phyloP scores from a whole-genome alignment of 2,329 filamentous ascomycete species.

The Raffaelea arxii region DNA sequence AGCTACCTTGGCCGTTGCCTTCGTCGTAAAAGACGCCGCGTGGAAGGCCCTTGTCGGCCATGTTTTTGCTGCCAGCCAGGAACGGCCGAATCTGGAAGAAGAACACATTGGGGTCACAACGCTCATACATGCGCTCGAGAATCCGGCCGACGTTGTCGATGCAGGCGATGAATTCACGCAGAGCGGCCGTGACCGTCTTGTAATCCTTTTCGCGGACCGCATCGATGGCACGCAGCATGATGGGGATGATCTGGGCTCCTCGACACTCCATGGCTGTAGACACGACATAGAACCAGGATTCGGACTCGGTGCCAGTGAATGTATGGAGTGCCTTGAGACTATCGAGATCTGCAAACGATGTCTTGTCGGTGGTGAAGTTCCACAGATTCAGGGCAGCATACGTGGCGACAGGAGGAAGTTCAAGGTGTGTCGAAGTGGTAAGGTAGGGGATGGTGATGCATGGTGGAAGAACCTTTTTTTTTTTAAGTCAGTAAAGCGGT shows the following conservation, averaged over 20 bases:
- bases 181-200: slow-evolving; percentile 33
- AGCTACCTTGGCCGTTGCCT: slow-evolving; percentile 54
- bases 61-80: slow-evolving; percentile 85
- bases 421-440: slow-evolving; percentile 59
- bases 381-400: slow-evolving; percentile 81
- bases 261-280: slow-evolving; percentile 84
- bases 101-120: slow-evolving; percentile 78
- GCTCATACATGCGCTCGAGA: slow-evolving; percentile 78
- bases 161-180: slow-evolving; percentile 55
- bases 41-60: slow-evolving; percentile 74
- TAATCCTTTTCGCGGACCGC: slow-evolving; percentile 55
- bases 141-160: slow-evolving; percentile 59
- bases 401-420: slow-evolving; percentile 80
- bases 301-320: slow-evolving; percentile 80
- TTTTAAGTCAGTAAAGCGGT: not conserved
- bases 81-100: slow-evolving; percentile 84
- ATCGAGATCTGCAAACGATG: slow-evolving; percentile 47
- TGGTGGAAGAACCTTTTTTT: slow-evolving; percentile 48
- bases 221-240: slow-evolving; percentile 68
- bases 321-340: slow-evolving; percentile 65
- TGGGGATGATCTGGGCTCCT: slow-evolving; percentile 63
- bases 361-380: slow-evolving; percentile 58
- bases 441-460: slow-evolving; percentile 70
- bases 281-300: slow-evolving; percentile 89
- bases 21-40: slow-evolving; percentile 78